Base-by-base conservation (phyloP, 1,139 yeast genomes). In the Saccharomyces hybrid region DNA sequence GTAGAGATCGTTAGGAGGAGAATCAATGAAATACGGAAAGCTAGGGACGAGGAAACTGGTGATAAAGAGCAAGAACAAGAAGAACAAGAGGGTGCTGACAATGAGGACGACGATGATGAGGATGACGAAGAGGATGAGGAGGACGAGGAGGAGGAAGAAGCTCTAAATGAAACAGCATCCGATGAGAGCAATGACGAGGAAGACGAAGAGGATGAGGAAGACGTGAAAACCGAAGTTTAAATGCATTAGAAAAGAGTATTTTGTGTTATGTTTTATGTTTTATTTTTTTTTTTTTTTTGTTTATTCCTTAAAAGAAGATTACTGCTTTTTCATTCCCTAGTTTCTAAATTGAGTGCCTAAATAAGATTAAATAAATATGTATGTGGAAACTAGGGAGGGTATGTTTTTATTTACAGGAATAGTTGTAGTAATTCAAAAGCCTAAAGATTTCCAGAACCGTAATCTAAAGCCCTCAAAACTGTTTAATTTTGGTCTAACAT, bases 401-500 rank as follows among this genome's bases (percentile, higher is more conserved):
- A 23, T 27, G 38, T 28, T 47, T 27, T 25, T 20, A 29, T 20
- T 23, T 14, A 20, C 49, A 47, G 32, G 32, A 41, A 23, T 23
- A 20, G 13, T 8, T n/a, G 26, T 13, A 20, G 14, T 32, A 20
- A 7, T 16, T 50, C 46, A 77, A 38, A 38, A 63, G 1, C 90
- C 91, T 46, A 86, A 69, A 13, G 87, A 81, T 61, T 80, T 80
- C 44, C 71, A 68, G 1, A 85, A 51, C 60, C 98, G 76, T 74
- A 90, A 71, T 66, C 81, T 84, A 51, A 84, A 66, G 2, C 98
- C 99, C 70, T 90, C 96, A 70, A 82, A 71, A 50, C 82, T 76
- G 68, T 91, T 87, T 53, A 93, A 69, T 66, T 91, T 93, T 6
- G 99, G 99, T 63, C 98, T 79, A 2, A 89, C 98, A 66, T 93